Evolutionary conservation across 2,329 filamentous ascomycete species (phyloP).

Genomic region (Ophiostoma piceae): DNA sequence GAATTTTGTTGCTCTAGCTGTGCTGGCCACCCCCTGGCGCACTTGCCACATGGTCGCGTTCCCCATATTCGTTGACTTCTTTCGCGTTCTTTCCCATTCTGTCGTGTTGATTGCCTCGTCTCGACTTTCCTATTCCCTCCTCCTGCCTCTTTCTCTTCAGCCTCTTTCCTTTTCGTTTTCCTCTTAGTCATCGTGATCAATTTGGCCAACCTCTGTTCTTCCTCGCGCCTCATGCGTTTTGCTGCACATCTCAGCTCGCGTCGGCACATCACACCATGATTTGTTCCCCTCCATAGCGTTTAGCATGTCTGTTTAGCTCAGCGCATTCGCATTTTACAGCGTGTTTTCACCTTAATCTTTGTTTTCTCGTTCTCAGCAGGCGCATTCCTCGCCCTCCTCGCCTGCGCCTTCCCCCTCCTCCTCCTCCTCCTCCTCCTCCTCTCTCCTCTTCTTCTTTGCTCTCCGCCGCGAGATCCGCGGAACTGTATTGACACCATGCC

Average conservation of each 20-base stretch:
- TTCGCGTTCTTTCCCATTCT: constrained; percentile 16
- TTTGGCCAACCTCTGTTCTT: constrained; percentile 7
- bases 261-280: neutral
- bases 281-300: constrained; percentile 14
- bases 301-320: constrained; percentile 6
- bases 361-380: neutral
- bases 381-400: neutral
- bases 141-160: constrained; percentile 8
- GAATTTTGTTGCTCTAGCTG: constrained; percentile 7
- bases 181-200: neutral
- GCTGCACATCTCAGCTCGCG: constrained; percentile 4
- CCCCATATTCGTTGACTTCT: constrained; percentile 16
- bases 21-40: neutral
- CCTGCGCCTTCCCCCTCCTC: neutral
- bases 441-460: neutral
- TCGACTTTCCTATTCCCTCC: neutral
- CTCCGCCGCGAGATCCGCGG: constrained; percentile 8
- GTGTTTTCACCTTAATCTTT: constrained; percentile 7
- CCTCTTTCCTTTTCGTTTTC: neutral
- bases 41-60: neutral
- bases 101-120: neutral
- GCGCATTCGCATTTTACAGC: constrained; percentile 3
- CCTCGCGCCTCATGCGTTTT: neutral
- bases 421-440: constrained; percentile 3
- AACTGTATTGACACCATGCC: constrained; percentile 46